Evolutionary conservation across 2,329 filamentous ascomycete species (phyloP), one percentile per base, ranked within the genome.

Genomic region (Zymoseptoria brevis): DNA sequence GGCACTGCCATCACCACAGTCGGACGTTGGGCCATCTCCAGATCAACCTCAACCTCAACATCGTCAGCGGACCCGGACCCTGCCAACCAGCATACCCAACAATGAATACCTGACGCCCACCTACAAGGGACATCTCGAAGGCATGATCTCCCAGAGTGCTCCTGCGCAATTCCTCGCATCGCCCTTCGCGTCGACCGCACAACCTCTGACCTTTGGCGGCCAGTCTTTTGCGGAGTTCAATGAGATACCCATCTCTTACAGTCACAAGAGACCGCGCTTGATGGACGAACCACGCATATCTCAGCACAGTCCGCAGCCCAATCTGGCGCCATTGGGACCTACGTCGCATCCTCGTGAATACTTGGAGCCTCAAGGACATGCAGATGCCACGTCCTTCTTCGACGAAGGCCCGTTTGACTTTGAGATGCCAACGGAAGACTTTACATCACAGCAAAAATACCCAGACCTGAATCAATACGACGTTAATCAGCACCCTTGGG

Each of bases 1-100:
- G 54, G 49, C 11, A 54, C 52, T 9, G 35, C 35, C 35, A 45
- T 62, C 60, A 48, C 57, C 57, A 4, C 59, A 59, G 51, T 35
- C 54, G 49, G 24, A 53, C 19, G 24, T 30, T 21, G n/a, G 6
- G 6, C 45, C 21, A n/a, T 30, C 53, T 13, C 13, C 29, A 21
- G 35, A 13, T 19, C 41, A 51, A 7, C 30, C 41, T 5, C 26
- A n/a, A 3, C 48, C 41, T 5, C 26, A n/a, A 3, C 48, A 30
- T n/a, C 52, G 24, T 22, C 51, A 50, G 1, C 54, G 57, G 51
- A 54, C 24, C 45, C 35, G 19, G 26, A 54, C 57, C n/a, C 60
- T 55, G n/a, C 54, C 54, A 4, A 29, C 26, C 26, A 29, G 26
- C 26, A 26, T 54, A 29, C 58, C 26, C 8, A 24, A 26, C 16